Percentiles rank a stretch among this genome's conserved stretches.
Evolutionary conservation across 2,329 filamentous ascomycete species (phyloP).

Genomic region (Hymenotorrendiella dingleyae): DNA sequence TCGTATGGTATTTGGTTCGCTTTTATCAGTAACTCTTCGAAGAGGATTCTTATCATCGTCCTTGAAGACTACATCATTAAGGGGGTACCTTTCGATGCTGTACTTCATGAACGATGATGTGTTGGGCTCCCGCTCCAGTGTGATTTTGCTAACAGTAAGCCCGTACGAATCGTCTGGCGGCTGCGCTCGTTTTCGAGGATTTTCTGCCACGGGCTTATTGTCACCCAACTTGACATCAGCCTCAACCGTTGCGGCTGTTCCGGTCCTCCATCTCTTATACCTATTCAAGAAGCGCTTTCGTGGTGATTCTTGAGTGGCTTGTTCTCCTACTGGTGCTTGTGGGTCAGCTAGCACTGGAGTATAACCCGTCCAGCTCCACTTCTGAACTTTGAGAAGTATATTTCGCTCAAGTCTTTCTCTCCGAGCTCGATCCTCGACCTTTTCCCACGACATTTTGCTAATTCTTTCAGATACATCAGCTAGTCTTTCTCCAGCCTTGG

Average conservation of each 20-base stretch:
- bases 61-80: conserved; percentile 1
- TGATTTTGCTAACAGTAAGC: conserved; percentile 5
- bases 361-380: background rate
- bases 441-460: background rate
- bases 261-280: no score
- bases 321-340: no score
- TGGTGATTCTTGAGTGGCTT: no score
- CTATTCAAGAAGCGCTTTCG: no score
- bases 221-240: no score
- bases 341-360: no score
- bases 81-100: conserved; percentile 1
- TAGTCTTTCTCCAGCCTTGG: background rate
- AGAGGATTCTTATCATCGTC: conserved; percentile 3
- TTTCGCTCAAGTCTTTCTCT: background rate
- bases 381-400: background rate
- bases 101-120: conserved; percentile 3
- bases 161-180: conserved; percentile 4
- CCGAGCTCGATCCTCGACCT: background rate
- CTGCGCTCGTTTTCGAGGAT: background rate
- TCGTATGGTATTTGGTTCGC: conserved; percentile 2
- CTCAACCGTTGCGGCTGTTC: no score
- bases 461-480: background rate
- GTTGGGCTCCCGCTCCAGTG: background rate
- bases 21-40: background rate
- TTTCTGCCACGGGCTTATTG: no score